Evolutionary conservation across 768 basidiomycete genomes (phyloP).

Genomic region (Pleurotus citrinopileatus): DNA sequence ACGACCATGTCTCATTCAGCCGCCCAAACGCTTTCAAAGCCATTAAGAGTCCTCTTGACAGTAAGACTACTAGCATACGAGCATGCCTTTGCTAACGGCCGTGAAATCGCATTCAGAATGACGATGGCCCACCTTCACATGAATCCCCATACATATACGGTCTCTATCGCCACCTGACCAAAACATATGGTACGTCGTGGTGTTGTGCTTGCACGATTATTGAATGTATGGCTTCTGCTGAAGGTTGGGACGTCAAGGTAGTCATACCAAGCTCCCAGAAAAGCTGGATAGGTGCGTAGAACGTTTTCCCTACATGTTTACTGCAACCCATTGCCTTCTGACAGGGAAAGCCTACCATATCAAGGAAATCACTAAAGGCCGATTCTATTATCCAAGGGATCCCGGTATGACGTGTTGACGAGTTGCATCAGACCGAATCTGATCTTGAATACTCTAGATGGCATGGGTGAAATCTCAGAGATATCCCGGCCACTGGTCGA

Average conservation of each 20-base stretch:
- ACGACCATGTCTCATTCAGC: conserved; percentile 8
- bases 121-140: conserved; percentile 75
- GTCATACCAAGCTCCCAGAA: conserved; percentile 80
- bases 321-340: not conserved
- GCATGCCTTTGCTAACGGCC: not conserved
- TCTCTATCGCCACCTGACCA: conserved; percentile 59
- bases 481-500: conserved; percentile 64
- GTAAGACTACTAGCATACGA: no score
- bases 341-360: conserved; percentile 82
- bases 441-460: conserved; percentile 35
- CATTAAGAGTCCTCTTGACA: conserved; percentile 38
- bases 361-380: conserved; percentile 64
- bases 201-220: not conserved
- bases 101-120: conserved; percentile 50
- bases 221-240: conserved; percentile 20
- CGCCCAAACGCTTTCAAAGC: conserved; percentile 5
- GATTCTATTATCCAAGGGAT: conserved; percentile 72
- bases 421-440: conserved; percentile 4
- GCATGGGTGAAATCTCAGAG: conserved; percentile 64
- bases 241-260: conserved; percentile 80
- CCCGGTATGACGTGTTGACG: conserved; percentile 33
- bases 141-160: conserved; percentile 79
- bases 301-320: not conserved
- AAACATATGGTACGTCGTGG: conserved; percentile 47
- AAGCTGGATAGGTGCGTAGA: conserved; percentile 76